Evolutionary conservation across 176 grass and related monocot genomes (phyloP), one percentile per base, ranked within the genome.

Genomic region (Cenchrus fungigraminus): DNA sequence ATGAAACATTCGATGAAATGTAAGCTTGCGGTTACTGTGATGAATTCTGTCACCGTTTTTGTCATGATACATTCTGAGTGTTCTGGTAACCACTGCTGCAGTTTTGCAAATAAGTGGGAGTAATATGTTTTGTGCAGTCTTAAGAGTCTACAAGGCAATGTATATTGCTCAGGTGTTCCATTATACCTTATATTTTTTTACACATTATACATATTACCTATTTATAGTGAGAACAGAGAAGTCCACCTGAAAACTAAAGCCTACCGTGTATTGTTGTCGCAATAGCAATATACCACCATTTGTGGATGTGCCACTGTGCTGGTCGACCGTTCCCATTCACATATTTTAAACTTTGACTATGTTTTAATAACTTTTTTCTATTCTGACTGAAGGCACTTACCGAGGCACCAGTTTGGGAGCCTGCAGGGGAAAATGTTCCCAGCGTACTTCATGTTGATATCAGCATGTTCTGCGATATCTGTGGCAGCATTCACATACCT

Each of bases 351-450:
- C 7, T 7, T 49, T 49, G 8, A 49, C 46, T 8, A 9, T 49
- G 46, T 49, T 49, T 9, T 49, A 49, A 49, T 6, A 49, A 49
- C 4, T 45, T 12, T 49, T 49, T 9, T 49, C 8, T 49, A 49
- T 49, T 49, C 31, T 32, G 31, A 32, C 46, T 49, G 1, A 49
- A 49, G 46, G 46, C 1, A 49, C 46, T 49, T 49, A 7, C 8
- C 46, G 8, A 49, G 46, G 46, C 5, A 49, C 5, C 46, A 49
- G 8, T 9, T 69, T 69, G 66, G 66, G 16, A 69, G 66, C 20
- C 66, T 69, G 16, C 66, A 69, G 40, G 66, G 66, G 67, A 69
- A 69, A 19, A 69, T 44, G 67, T 69, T 45, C 67, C 67, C 67
- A 9, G 67, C 16, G 16, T 58, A 66, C 31, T 66, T 66, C 31